Evolutionary conservation across 306 rosid species (phyloP), one percentile per base, ranked within the genome.

Genomic region (Dryas octopetala): DNA sequence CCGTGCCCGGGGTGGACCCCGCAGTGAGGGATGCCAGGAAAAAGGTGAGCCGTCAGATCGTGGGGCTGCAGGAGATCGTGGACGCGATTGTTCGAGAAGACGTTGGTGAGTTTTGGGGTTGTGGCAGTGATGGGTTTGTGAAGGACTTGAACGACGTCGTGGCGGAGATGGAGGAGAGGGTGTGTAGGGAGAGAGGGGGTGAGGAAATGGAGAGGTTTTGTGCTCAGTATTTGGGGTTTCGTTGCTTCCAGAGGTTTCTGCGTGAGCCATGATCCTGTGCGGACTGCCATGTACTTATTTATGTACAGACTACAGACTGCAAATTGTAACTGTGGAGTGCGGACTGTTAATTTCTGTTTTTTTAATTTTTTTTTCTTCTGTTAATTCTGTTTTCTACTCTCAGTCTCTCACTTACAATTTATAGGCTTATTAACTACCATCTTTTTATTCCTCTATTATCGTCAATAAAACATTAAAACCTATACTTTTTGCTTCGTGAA

Each of bases 181-280:
- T 94, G 53, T 94, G 98, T 69, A 79, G 88, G 63, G 96, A 87
- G 63, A 83, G 81, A 78, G 97, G 96, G 9, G 97, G 96, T 28
- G 89, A 94, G 9, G 97, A 90, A 28, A 66, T 94, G 95, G 96
- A 88, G 43, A 79, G 67, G 62, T 94, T 88, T 71, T 90, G 88
- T 68, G 88, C 88, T 67, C 85, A 87, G 65, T 70, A 87, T 74
- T 73, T 94, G 43, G 98, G 97, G 5, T 88, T 94, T 74, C 97
- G 97, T 0, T 94, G 98, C 84, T 75, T 94, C 2, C 93, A 87
- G 79, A 88, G 97, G 86, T 91, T 94, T 82, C 93, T 94, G 10
- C 82, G 83, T 55, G 88, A 88, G 86, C 87, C 86, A 7, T 91
- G 81, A 88, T 63, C 28, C 4, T 11, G 7, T 12, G 10, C 13